Percentiles rank a stretch among this genome's conserved stretches.
These are phyloP conservation scores for Ceratocystis harringtonii DNA, from an alignment of 2,329 filamentous ascomycete genomes.

Conservation along the genomic window DNA sequence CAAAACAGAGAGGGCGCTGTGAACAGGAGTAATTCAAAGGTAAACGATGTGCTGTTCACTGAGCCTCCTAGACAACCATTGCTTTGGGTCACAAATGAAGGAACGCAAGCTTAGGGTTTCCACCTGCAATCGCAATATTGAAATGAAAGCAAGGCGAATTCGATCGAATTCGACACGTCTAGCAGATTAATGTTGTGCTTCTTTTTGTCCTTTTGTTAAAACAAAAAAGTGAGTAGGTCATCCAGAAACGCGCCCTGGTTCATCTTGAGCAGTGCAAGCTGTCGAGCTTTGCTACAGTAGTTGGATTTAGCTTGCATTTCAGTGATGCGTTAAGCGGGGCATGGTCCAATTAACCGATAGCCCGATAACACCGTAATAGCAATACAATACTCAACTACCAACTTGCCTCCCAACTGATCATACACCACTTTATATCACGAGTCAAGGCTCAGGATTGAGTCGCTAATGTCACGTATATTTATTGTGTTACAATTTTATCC, in stretches of 20 bases:
- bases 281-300: not conserved
- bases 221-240: not conserved
- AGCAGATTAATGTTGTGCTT: not conserved
- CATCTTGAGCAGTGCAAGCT: not conserved
- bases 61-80: not conserved
- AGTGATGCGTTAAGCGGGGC: constrained; percentile 6
- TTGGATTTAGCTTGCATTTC: not conserved
- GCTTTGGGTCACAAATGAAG: not conserved
- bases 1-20: constrained; percentile 9
- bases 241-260: not conserved
- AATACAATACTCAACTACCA: not conserved
- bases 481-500: not conserved
- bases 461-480: not conserved
- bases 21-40: constrained; percentile 14
- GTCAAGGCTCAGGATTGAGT: not conserved
- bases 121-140: not conserved
- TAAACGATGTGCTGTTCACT: not conserved
- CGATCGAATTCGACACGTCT: not conserved
- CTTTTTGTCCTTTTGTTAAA: not conserved
- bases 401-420: not conserved
- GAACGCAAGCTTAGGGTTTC: not conserved
- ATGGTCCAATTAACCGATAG: not conserved
- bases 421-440: not conserved
- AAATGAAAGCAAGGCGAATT: not conserved
- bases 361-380: not conserved